Evolutionary conservation across 2,329 filamentous ascomycete species (phyloP).

Genomic region (Celoporthe dispersa): DNA sequence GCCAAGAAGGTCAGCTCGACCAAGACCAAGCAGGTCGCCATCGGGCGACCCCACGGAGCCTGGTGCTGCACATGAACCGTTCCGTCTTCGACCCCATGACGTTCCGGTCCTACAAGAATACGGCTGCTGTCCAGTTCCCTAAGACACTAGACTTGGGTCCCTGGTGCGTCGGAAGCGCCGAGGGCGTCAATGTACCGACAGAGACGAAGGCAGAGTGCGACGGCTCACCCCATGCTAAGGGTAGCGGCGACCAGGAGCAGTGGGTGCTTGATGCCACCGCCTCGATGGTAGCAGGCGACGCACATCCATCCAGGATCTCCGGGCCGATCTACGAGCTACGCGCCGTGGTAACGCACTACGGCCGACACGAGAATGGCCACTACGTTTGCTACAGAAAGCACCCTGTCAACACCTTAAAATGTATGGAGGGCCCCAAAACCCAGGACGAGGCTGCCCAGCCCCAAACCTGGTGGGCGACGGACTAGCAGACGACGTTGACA

Average conservation of each 20-base stretch:
- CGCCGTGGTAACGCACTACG: slow-evolving; percentile 86
- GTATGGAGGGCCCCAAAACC: slow-evolving; percentile 18
- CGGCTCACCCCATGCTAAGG: slow-evolving; percentile 34
- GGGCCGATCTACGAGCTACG: slow-evolving; percentile 75
- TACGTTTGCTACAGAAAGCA: slow-evolving; percentile 90
- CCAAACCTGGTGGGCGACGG: slow-evolving; percentile 34
- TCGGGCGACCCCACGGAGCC: slow-evolving; percentile 81
- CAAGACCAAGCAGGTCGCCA: slow-evolving; percentile 87
- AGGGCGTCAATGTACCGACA: slow-evolving; percentile 29
- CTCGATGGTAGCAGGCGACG: slow-evolving; percentile 72
- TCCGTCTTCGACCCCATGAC: slow-evolving; percentile 88
- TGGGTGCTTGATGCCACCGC: slow-evolving; percentile 71
- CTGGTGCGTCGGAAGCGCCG: slow-evolving; percentile 78
- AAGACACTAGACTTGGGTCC: slow-evolving; percentile 72
- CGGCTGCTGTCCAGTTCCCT: slow-evolving; percentile 78
- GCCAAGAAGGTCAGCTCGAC: slow-evolving; percentile 75
- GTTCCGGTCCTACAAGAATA: slow-evolving; percentile 81
- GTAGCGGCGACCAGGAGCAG: slow-evolving; percentile 54
- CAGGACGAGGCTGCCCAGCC: slow-evolving; percentile 30
- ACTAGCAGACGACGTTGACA: slow-evolving; percentile 33
- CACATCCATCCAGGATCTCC: slow-evolving; percentile 53
- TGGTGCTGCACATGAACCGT: slow-evolving; percentile 88
- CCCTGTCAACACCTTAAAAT: slow-evolving; percentile 61
- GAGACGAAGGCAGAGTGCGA: slow-evolving; percentile 22
- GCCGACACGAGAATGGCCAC: slow-evolving; percentile 92